Evolutionary conservation across 495 filamentous ascomycete genomes (phyloP), one percentile per base, ranked within the genome.

Genomic region (Trichoderma virens): DNA sequence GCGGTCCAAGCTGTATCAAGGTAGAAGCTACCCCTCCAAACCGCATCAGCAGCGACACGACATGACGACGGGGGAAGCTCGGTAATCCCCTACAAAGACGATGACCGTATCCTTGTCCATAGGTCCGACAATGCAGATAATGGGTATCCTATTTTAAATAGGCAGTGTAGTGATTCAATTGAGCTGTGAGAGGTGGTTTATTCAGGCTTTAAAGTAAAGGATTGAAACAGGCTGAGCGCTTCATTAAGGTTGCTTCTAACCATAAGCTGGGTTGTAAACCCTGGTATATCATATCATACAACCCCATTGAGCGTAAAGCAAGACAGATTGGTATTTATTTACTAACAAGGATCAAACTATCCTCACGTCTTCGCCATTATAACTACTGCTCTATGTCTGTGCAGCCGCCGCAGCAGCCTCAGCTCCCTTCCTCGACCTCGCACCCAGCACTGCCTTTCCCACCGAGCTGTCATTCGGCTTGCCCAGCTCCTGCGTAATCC

Each of bases 401-500:
- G 51, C 39, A 3, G 54, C 65, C 34, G 16, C n/a, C n/a, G 61
- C 45, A 3, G 60, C 65, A 11, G 60, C 60, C 32, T 62, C 35
- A 23, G 18, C 2, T 7, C 35, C 47, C 34, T 62, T 41, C 63
- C 72, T 67, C 54, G 65, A 65, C 56, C 74, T 67, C 1, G 82
- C 86, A 45, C 87, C 87, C 60, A 93, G 72, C 20, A 89, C 84
- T 2, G 91, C 91, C 69, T 88, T 93, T 3, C 91, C 91, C 31
- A 90, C 91, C 61, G 83, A 83, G 63, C 88, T 90, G 27, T 87
- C 89, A 73, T 93, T 90, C 25, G 75, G 69, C 74, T 88, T 85
- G 18, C 88, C 93, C 61, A 99, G 75, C 77, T 97, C 88, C 7
- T 70, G 75, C 39, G 88, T 91, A 64, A 99, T 96, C 95, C 95